Conservation (phyloP, 805 yeast species). For the Ogataea glucozyma region DNA sequence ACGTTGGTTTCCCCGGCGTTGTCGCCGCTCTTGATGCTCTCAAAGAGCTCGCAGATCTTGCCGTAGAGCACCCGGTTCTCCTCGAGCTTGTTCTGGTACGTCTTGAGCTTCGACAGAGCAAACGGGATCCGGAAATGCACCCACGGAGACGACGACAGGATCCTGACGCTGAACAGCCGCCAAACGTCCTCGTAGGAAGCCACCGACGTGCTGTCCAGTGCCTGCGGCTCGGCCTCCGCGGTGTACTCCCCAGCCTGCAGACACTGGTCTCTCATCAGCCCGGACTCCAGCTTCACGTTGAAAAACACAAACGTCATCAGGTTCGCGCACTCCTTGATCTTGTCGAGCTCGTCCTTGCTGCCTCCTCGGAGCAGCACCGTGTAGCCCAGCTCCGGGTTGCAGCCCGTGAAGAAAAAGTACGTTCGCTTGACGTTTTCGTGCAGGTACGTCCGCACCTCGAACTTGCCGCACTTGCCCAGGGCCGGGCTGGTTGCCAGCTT, state of each 20-base stretch:
- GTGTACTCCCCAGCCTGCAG: constrained; percentile 46
- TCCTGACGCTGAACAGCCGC: constrained; percentile 43
- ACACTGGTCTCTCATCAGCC: constrained; percentile 69
- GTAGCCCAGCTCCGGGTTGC: constrained; percentile 71
- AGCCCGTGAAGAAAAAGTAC: constrained; percentile 77
- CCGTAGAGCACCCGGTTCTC: constrained; percentile 33
- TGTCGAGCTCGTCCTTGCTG: constrained; percentile 56
- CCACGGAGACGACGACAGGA: constrained; percentile 82
- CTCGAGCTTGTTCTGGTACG: constrained; percentile 29
- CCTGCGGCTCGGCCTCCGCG: constrained; percentile 15
- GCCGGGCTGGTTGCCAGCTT: constrained; percentile 70
- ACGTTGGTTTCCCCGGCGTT: constrained; percentile 21
- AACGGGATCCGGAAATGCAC: constrained; percentile 71
- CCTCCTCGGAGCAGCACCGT: constrained; percentile 88
- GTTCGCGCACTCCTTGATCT: constrained; percentile 76
- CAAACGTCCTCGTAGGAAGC: constrained; percentile 34
- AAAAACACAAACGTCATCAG: constrained; percentile 78
- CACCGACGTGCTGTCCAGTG: constrained; percentile 22
- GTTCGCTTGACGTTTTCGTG: constrained; percentile 61
- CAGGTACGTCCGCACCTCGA: constrained; percentile 70
- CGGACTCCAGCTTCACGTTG: constrained; percentile 77
- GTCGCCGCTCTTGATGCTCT: constrained; percentile 29
- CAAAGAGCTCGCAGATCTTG: constrained; percentile 19
- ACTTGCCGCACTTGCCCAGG: constrained; percentile 71
- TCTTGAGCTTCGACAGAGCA: constrained; percentile 22